Evolutionary conservation across 176 grass and related monocot species (phyloP).

Genomic region (Ampelocalamus luodianensis): DNA sequence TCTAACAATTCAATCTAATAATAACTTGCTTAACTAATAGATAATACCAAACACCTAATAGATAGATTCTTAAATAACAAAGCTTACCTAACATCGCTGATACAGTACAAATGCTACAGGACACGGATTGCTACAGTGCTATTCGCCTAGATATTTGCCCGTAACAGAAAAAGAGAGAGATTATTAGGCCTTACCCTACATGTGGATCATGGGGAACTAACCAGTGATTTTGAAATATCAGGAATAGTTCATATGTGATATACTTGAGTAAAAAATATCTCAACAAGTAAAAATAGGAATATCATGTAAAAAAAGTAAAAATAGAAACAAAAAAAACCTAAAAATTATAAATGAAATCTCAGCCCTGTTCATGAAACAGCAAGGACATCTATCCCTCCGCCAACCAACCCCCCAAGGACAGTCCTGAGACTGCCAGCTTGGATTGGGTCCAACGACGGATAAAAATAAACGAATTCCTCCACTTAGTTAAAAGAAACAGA

Average conservation of each 20-base stretch:
- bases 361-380: neutral
- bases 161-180: neutral
- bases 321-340: conserved; percentile 6
- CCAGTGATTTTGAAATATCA: neutral
- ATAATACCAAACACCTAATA: too few relatives aligned
- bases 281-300: too few relatives aligned
- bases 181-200: neutral
- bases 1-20: too few relatives aligned
- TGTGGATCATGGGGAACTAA: conserved; percentile 4
- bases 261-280: neutral
- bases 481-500: too few relatives aligned
- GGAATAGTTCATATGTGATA: neutral
- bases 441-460: neutral
- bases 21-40: too few relatives aligned
- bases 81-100: too few relatives aligned
- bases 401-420: too few relatives aligned
- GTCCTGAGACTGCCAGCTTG: neutral
- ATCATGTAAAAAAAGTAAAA: neutral
- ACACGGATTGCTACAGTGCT: too few relatives aligned
- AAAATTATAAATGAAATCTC: conserved; percentile 10
- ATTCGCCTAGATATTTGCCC: too few relatives aligned
- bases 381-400: too few relatives aligned
- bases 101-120: too few relatives aligned
- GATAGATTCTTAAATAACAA: too few relatives aligned
- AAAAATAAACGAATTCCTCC: conserved; percentile 13